Percentiles rank a stretch among this genome's conserved stretches.
Conservation (phyloP, 116 monocot species). For the Posidonia oceanica region DNA sequence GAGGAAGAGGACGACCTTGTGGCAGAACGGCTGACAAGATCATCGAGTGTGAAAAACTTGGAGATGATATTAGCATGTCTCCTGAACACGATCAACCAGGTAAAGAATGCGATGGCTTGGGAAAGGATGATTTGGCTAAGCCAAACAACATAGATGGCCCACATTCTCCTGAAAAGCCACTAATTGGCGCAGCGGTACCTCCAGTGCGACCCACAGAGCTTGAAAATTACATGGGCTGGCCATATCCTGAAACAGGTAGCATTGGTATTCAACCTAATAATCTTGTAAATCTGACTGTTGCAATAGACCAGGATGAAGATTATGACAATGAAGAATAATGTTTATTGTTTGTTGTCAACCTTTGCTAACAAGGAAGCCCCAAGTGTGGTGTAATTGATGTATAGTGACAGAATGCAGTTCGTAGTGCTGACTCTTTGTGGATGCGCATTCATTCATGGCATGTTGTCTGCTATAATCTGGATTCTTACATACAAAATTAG, state of each 20-base stretch:
- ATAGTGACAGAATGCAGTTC: conserved; percentile 7
- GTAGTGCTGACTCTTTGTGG: not conserved
- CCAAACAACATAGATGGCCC: conserved; percentile 12
- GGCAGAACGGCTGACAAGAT: conserved; percentile 28
- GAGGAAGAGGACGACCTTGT: conserved; percentile 81
- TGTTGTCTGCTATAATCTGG: too few relatives aligned
- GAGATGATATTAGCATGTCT: conserved; percentile 47
- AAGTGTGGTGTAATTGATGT: conserved; percentile 1
- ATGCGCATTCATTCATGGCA: not conserved
- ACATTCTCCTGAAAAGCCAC: conserved; percentile 5
- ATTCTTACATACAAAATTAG: too few relatives aligned
- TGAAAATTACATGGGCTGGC: conserved; percentile 46
- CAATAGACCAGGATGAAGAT: conserved; percentile 85
- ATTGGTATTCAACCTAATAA: conserved; percentile 41
- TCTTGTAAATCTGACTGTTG: conserved; percentile 52
- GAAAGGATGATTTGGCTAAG: conserved; percentile 10
- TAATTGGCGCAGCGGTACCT: not conserved
- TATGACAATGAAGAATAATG: conserved; percentile 66
- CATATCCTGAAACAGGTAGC: conserved; percentile 27
- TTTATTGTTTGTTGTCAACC: not conserved
- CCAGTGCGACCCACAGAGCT: conserved; percentile 6
- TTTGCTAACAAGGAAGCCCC: conserved; percentile 5
- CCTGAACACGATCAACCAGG: conserved; percentile 30
- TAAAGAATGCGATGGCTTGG: conserved; percentile 12
- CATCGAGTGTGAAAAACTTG: conserved; percentile 32